Base-by-base conservation (phyloP, 2,329 filamentous ascomycete genomes). In the Trichoderma afroharzianum region DNA sequence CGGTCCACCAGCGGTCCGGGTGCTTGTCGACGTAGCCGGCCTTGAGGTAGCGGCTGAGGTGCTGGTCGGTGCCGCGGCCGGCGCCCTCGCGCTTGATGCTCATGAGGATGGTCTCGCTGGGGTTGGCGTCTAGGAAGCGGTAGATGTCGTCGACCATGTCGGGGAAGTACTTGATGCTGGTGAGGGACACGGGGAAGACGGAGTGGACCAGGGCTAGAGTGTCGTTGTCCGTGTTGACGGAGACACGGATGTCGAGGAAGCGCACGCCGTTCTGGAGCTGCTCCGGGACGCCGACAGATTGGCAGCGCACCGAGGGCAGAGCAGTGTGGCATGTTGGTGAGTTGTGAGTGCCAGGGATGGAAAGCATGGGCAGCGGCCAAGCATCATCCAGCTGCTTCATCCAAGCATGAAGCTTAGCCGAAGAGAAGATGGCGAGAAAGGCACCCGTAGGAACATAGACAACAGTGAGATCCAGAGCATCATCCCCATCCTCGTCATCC, bases 341-440 rank as follows among this genome's bases (percentile, higher is more conserved):
- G 83, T 99, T 98, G 85, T 99, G 96, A 0, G 96, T 98, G 74
- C 96, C 96, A 0, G 96, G 96, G 74, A 98, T 96, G 63, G 92
- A 96, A 63, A 99, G 88, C 3, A 91, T 87, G 1, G 93, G 92
- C 5, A 98, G 85, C 1, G 93, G 90, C 66, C 89, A 91, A 24
- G 90, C 86, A 77, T 95, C 88, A 72, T 87, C 85, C 55, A 98
- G 86, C 73, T 90, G 86, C 71, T 85, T 82, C 95, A 98, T 98
- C 96, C 96, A 97, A 68, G 85, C 82, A 73, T 89, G 80, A 63
- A 95, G 87, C 68, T 89, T 86, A 18, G 91, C 87, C 6, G 90
- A 94, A 73, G 90, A 93, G 82, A 91, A 90, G 73, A 98, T 84
- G 53, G 88, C 82, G 11, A 91, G 82, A 77, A 87, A 84, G 32